Base-by-base conservation (phyloP, 2,329 filamentous ascomycete species). In the Colletotrichum filicis region DNA sequence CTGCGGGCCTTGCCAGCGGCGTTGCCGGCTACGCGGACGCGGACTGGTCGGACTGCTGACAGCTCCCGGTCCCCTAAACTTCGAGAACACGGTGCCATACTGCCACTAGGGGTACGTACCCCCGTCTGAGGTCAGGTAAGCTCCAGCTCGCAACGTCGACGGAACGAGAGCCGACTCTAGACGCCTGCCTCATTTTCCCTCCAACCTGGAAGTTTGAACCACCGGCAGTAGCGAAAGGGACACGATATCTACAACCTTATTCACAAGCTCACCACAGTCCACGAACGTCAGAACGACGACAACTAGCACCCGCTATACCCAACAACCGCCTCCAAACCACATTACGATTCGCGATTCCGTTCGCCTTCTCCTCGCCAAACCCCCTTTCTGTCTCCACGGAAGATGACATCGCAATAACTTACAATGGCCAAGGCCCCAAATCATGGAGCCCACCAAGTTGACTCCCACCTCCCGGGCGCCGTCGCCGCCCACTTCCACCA, bases 351-450 rank as follows among this genome's bases (percentile, higher is more conserved):
- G 53, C 22, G 37, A 42, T 12, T 16, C 32, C 8, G 26, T 19
- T 49, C 55, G 60, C 28, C 37, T 28, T 60, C 49, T 35, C 22
- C 35, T 22, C 6, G 26, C 22, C 30, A n/a, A 11, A 55, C 61
- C 49, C 46, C 46, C 46, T 64, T 53, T 49, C 42, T 49, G 42
- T 49, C 37, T 60, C 64, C n/a, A 63, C 52, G 59, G 71, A 75
- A 75, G 68, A 75, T 75, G 74, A 67, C 64, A 62, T 37, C 71
- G 74, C 74, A 71, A 75, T 75, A 75, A 75, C 66, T 73, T 73
- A 75, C 68, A 66, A 75, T 75, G 74, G 69, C 74, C 66, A 74
- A 75, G 73, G 74, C 74, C 73, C 73, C 66, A 65, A 66, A 66
- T 55, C 58, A 74, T 75, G 74, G 74, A 74, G 72, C 72, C 65